phyloP scores from a whole-genome alignment of 352 stramenopile species.

The Globisporangium paroecandrum region DNA sequence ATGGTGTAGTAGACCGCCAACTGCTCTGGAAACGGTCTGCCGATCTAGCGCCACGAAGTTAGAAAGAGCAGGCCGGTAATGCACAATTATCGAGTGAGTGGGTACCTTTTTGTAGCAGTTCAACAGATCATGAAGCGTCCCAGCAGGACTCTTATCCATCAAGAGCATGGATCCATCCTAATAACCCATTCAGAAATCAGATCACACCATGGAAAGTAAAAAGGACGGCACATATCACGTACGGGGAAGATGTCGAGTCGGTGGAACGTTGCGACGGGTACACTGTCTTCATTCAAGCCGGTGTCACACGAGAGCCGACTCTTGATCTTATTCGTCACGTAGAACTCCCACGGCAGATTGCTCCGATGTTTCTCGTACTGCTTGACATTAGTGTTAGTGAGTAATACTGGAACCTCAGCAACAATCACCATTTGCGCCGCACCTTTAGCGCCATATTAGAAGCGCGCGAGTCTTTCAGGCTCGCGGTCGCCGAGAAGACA shows the following conservation, averaged over 20 bases:
- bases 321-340: constrained; percentile 54
- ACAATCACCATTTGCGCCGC: not conserved
- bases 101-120: constrained; percentile 70
- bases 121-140: constrained; percentile 76
- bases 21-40: constrained; percentile 61
- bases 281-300: constrained; percentile 20
- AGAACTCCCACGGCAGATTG: constrained; percentile 82
- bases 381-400: not conserved
- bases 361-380: constrained; percentile 69
- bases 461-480: constrained; percentile 21
- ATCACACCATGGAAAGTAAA: constrained; percentile 3
- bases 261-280: constrained; percentile 40
- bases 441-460: constrained; percentile 67
- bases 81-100: not conserved
- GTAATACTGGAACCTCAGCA: not conserved
- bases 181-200: not conserved
- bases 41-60: constrained; percentile 25
- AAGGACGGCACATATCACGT: constrained; percentile 5
- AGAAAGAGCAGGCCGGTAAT: not conserved
- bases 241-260: constrained; percentile 65
- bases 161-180: constrained; percentile 77
- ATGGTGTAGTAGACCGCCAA: constrained; percentile 76
- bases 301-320: constrained; percentile 28
- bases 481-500: constrained; percentile 59
- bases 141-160: constrained; percentile 64